These are phyloP conservation scores for Apiospora malaysiana DNA, from an alignment of 2,329 filamentous ascomycete species.

Conservation along the genomic window DNA sequence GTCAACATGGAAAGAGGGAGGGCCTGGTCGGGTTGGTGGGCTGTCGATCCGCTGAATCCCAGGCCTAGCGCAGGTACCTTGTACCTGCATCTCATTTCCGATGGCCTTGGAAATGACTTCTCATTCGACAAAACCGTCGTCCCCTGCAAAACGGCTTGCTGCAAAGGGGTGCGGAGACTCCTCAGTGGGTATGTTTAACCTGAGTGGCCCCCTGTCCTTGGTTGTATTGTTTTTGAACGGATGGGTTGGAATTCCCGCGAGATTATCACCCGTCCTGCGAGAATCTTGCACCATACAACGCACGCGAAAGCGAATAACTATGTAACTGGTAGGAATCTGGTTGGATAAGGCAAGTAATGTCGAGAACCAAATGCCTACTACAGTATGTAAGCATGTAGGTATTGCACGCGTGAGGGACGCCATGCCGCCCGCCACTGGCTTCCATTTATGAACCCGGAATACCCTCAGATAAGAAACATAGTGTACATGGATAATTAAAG, in stretches of 20 bases:
- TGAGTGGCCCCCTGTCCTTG: conserved; percentile 16
- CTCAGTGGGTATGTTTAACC: conserved; percentile 19
- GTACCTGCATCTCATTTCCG: conserved; percentile 16
- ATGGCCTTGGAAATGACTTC: conserved; percentile 13
- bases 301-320: not conserved
- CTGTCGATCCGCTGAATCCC: not conserved
- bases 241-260: conserved; percentile 14
- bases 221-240: conserved; percentile 13
- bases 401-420: no score
- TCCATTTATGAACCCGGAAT: no score
- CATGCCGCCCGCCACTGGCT: no score
- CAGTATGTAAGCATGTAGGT: no score
- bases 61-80: conserved; percentile 13
- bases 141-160: conserved; percentile 17
- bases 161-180: conserved; percentile 12
- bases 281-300: not conserved
- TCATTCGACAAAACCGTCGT: conserved; percentile 10
- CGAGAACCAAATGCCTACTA: no score
- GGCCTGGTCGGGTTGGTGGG: conserved; percentile 1
- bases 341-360: no score
- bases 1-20: not conserved
- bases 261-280: conserved; percentile 11
- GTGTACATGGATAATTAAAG: conserved; percentile 10
- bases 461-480: not conserved
- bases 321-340: not conserved